These are phyloP conservation scores for Protomyces inouyei DNA, from an alignment of 1,139 yeast species.

Conservation along the genomic window DNA sequence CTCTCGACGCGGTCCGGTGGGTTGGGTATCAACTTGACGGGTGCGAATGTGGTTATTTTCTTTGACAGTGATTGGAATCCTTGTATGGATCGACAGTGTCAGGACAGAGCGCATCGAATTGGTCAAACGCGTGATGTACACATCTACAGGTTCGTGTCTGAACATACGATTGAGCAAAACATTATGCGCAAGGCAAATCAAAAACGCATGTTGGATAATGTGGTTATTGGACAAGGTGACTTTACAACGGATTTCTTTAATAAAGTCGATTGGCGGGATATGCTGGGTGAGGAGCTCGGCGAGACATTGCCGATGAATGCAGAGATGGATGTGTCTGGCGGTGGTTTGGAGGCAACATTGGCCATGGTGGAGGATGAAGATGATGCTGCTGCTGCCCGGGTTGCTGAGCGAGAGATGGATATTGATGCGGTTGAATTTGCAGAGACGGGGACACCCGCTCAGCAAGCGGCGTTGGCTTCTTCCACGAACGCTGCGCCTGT, in stretches of 20 bases:
- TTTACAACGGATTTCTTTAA: constrained; percentile 95
- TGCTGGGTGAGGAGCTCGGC: constrained; percentile 56
- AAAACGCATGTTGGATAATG: constrained; percentile 89
- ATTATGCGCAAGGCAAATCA: constrained; percentile 92
- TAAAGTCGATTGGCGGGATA: constrained; percentile 79
- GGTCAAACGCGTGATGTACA: constrained; percentile 98
- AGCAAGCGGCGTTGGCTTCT: constrained; percentile 33
- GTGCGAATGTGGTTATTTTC: constrained; percentile 98
- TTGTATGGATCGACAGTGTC: constrained; percentile 99
- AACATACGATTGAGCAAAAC: constrained; percentile 92
- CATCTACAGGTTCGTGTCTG: constrained; percentile 91
- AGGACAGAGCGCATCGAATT: constrained; percentile 97
- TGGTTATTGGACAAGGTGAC: constrained; percentile 96
- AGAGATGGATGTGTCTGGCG: constrained; percentile 34
- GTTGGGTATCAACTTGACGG: constrained; percentile 91
- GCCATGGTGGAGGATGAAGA: constrained; percentile 97
- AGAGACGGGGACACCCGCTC: constrained; percentile 28
- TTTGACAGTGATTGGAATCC: constrained; percentile 99
- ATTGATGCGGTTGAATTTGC: constrained; percentile 76
- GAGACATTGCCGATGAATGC: constrained; percentile 6
- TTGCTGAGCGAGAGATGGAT: constrained; percentile 82
- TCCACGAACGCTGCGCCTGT: constrained; percentile 34
- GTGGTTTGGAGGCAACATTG: constrained; percentile 57
- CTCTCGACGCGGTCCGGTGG: constrained; percentile 97
- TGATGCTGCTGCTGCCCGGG: constrained; percentile 85